Percentiles rank a stretch among this genome's conserved stretches.
phyloP scores from a whole-genome alignment of 371 early-diverging fungal species.

The Mucor velutinosus region DNA sequence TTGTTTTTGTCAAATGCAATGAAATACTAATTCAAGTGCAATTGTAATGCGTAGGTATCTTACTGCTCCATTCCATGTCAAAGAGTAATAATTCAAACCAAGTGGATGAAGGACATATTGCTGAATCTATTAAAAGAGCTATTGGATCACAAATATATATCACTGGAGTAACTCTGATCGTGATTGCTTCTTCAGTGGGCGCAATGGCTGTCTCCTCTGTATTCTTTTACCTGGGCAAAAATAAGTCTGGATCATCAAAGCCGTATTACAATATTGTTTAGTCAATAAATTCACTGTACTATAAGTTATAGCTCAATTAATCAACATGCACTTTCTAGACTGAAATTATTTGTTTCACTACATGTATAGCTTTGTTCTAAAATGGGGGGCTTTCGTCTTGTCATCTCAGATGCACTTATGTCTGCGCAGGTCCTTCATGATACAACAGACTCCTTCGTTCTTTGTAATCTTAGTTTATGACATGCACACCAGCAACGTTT shows the following conservation, averaged over 20 bases:
- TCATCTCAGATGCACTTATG: not conserved
- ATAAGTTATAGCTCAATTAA: not conserved
- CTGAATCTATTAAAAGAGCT: not conserved
- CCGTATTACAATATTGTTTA: conserved; percentile 3
- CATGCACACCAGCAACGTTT: too few species aligned
- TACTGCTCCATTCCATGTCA: not conserved
- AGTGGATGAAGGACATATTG: not conserved
- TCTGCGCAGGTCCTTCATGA: too few species aligned
- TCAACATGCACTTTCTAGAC: not conserved
- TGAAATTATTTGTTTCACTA: not conserved
- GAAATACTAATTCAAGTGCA: not conserved
- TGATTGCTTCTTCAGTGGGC: not conserved
- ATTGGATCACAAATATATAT: conserved; percentile 1
- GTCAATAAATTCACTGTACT: not conserved
- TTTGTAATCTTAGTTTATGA: too few species aligned
- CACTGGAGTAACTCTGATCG: not conserved
- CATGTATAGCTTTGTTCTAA: not conserved
- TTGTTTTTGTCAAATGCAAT: not conserved
- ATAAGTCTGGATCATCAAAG: not conserved
- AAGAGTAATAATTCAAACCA: not conserved
- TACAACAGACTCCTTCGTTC: too few species aligned
- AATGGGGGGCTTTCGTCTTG: not conserved
- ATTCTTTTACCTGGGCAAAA: conserved; percentile 2
- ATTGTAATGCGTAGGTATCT: not conserved
- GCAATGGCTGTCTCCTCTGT: not conserved